Conservation (phyloP, 148 eudicot species). For the Limonium bicolor region DNA sequence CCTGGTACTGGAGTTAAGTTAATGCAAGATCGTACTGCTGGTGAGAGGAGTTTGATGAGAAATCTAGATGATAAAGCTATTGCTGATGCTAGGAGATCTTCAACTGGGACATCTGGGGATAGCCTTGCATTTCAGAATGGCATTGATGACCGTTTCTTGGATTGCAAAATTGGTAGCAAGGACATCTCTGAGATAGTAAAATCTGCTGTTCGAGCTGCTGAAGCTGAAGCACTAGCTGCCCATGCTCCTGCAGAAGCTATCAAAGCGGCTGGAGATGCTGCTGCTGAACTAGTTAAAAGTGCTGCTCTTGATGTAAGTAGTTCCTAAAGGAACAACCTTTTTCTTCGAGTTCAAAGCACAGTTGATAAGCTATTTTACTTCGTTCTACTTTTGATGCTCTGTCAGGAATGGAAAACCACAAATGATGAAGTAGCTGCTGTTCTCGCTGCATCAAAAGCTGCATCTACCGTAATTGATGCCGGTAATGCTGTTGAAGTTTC, state of each 20-base stretch:
- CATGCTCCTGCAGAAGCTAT: constrained; percentile 76
- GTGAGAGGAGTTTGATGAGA: constrained; percentile 31
- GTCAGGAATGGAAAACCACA: constrained; percentile 47
- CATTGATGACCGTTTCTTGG: constrained; percentile 60
- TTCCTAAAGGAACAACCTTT: background rate
- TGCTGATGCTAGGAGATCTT: constrained; percentile 24
- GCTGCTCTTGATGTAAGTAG: constrained; percentile 71
- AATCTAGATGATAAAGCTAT: constrained; percentile 29
- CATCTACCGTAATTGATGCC: constrained; percentile 89
- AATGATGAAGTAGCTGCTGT: constrained; percentile 86
- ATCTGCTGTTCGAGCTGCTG: constrained; percentile 89
- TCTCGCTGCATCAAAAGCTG: constrained; percentile 82
- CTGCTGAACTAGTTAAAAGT: constrained; percentile 90
- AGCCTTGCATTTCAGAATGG: constrained; percentile 36
- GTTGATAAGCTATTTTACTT: background rate
- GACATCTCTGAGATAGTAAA: constrained; percentile 76
- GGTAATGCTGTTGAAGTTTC: constrained; percentile 59
- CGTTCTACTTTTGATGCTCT: background rate
- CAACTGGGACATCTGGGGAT: constrained; percentile 21
- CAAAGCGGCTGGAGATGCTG: constrained; percentile 93
- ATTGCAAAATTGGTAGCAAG: constrained; percentile 64
- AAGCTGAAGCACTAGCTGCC: constrained; percentile 92
- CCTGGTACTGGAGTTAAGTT: constrained; percentile 60
- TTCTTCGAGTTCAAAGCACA: background rate
- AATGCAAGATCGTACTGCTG: constrained; percentile 31